Base-by-base conservation (phyloP, 2,329 filamentous ascomycete species). In the Hymenoscyphus repandus region DNA sequence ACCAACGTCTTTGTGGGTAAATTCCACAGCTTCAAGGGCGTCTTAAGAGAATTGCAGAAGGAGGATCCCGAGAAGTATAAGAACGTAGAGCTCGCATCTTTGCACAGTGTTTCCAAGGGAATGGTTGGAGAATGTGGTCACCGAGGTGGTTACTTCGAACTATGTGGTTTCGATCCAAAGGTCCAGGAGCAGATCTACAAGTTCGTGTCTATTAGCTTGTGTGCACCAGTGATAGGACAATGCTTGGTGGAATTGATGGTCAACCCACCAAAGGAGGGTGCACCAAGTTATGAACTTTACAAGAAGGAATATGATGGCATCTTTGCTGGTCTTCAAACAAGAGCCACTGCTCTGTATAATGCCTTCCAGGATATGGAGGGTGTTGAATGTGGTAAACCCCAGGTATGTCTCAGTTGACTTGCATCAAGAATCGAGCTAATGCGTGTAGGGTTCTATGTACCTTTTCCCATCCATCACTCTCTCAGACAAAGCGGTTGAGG, bases 41-140 rank as follows among this genome's bases (percentile, higher is more conserved):
- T 86, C 37, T 80, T 99, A 45, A 82, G 91, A 57, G 78, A 86
- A 61, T 74, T 97, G 64, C 92, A 97, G 70, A 76, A 85, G 69
- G 79, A 85, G 66, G 71, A 77, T 40, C 81, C 86, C 1, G 87
- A 83, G 64, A 84, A 83, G 68, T 97, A 90, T 72, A 88, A 95
- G 70, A 69, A 80, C 60, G 76, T 99, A 53, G 91, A 97, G 74
- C 82, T 99, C 51, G 92, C 86, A 44, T 96, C 90, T 47, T 77
- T 99, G 59, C 92, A 99, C 78, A 92, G 86, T 64, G 79, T 95
- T 50, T 96, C 90, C 68, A 99, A 99, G 80, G 93, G 93, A 64
- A 97, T 99, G 91, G 88, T 96, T 7, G 93, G 93, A 66, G 93
- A 99, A 76, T 99, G 93, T 69, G 93, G 93, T 47, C 93, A 99